phyloP scores from a whole-genome alignment of 257 asterid species.

The Plectranthus barbatus region DNA sequence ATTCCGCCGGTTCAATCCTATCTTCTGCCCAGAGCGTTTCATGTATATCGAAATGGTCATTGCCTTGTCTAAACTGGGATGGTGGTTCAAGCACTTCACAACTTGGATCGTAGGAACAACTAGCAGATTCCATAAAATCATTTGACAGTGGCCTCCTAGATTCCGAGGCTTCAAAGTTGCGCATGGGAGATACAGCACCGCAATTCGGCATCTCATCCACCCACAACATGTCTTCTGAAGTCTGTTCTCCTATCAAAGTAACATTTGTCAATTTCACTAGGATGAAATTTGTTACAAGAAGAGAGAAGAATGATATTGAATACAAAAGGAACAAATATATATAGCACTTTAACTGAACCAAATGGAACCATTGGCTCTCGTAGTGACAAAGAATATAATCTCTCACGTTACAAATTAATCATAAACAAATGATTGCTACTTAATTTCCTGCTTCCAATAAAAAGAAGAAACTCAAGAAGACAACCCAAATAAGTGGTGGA shows the following conservation, averaged over 20 bases:
- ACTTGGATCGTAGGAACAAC: constrained; percentile 20
- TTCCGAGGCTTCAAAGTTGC: constrained; percentile 30
- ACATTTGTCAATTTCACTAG: constrained; percentile 12
- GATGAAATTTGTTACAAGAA: not conserved
- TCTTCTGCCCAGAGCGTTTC: not conserved
- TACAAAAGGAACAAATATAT: too few species aligned
- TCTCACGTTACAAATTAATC: not conserved
- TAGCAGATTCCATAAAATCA: constrained; percentile 28
- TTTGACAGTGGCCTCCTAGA: constrained; percentile 25
- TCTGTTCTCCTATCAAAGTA: constrained; percentile 24
- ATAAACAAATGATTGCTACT: not conserved
- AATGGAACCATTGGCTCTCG: not conserved
- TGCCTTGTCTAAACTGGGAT: constrained; percentile 29
- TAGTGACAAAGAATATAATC: not conserved
- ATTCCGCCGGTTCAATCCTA: constrained; percentile 24
- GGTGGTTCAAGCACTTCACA: constrained; percentile 25
- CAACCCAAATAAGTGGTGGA: not conserved
- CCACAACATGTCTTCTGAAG: constrained; percentile 5
- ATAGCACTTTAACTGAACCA: constrained; percentile 6
- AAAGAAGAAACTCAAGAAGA: not conserved
- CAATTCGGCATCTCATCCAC: constrained; percentile 8
- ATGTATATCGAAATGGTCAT: constrained; percentile 13
- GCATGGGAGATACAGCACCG: constrained; percentile 21
- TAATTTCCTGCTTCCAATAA: not conserved
- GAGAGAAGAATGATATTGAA: not conserved